Percentiles rank a stretch among this genome's conserved stretches.
Conservation (phyloP, 2,329 filamentous ascomycete species). For the Sclerotinia borealis region DNA sequence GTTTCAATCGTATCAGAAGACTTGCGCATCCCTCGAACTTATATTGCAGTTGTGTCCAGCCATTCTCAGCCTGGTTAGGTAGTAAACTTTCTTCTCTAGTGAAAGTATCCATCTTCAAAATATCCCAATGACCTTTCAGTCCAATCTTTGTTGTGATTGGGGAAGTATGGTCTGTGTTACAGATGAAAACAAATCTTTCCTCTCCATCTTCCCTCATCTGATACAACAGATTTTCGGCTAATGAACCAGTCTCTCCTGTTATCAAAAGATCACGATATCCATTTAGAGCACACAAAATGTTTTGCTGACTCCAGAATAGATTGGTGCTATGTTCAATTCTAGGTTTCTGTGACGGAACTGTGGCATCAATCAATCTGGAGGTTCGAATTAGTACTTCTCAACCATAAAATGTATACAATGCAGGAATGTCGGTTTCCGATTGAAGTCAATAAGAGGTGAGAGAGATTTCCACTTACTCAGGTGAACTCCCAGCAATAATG, state of each 20-base stretch:
- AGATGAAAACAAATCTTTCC: constrained; percentile 31
- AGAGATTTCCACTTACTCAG: constrained; percentile 21
- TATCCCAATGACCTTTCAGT: constrained; percentile 28
- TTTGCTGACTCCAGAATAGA: constrained; percentile 22
- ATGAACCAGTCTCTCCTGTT: constrained; percentile 9
- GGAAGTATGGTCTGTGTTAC: constrained; percentile 29
- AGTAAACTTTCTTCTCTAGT: constrained; percentile 19
- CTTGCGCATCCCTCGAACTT: constrained; percentile 31
- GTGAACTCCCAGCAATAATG: constrained; percentile 24
- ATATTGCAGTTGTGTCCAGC: constrained; percentile 27
- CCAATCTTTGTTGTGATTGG: constrained; percentile 20
- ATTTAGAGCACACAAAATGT: constrained; percentile 23
- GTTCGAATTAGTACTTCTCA: not conserved
- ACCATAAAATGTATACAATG: not conserved
- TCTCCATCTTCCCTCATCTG: constrained; percentile 31
- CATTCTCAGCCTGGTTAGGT: constrained; percentile 6
- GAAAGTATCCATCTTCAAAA: constrained; percentile 29
- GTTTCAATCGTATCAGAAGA: constrained; percentile 25
- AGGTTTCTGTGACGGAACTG: constrained; percentile 14
- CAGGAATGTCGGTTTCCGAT: not conserved
- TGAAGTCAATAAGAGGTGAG: not conserved
- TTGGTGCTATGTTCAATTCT: constrained; percentile 15
- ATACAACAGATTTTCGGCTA: constrained; percentile 24
- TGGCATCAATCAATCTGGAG: not conserved
- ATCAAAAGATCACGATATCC: constrained; percentile 25